These are phyloP conservation scores for Albizia julibrissin DNA, from an alignment of 306 rosid species.

Conservation along the genomic window DNA sequence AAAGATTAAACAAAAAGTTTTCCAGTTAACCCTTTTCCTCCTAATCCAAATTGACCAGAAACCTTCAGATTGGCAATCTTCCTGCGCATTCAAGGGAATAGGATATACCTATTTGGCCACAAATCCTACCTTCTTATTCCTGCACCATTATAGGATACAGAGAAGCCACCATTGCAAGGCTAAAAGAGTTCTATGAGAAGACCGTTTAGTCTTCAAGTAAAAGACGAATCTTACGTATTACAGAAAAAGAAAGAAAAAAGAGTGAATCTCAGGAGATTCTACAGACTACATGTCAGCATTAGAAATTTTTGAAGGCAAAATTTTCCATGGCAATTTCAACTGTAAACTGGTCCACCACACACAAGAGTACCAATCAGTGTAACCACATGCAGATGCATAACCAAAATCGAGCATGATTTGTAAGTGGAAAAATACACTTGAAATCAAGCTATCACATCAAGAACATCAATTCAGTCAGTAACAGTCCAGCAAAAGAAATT, in stretches of 20 bases:
- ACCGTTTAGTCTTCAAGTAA: not conserved
- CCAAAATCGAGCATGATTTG: not conserved
- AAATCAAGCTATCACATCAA: not conserved
- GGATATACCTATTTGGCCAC: not conserved
- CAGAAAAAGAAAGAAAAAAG: not conserved
- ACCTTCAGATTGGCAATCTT: conserved; percentile 8
- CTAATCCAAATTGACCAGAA: not conserved
- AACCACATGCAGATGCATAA: not conserved
- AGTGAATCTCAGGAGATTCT: not conserved
- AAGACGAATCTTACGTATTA: not conserved
- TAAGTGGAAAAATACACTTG: not conserved
- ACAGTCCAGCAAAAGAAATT: not conserved
- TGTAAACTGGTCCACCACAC: not conserved
- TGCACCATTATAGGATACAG: not conserved
- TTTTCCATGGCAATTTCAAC: not conserved
- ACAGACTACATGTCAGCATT: not conserved
- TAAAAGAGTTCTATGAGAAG: not conserved
- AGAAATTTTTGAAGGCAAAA: not conserved
- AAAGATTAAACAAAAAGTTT: not conserved
- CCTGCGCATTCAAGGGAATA: not conserved
- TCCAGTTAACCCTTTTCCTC: not conserved
- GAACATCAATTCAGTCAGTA: conserved; percentile 2
- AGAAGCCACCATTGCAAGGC: conserved; percentile 8
- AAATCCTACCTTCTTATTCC: not conserved
- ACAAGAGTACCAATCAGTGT: not conserved